Conservation (phyloP, 2,329 filamentous ascomycete species). For the Pseudonectria foliicola region DNA sequence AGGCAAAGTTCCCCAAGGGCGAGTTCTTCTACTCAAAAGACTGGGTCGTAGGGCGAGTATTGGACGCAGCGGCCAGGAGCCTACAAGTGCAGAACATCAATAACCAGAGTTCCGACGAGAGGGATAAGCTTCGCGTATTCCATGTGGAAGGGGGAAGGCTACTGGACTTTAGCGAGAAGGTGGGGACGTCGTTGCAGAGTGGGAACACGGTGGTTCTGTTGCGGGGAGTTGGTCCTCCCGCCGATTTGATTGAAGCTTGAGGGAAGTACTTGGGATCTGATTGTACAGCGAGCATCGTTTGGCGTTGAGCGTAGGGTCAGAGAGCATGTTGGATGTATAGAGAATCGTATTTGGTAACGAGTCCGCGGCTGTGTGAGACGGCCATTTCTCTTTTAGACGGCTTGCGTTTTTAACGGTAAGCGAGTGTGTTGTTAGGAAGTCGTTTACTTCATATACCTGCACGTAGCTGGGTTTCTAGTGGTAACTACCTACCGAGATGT, state of each 20-base stretch:
- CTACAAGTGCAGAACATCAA: constrained; percentile 80
- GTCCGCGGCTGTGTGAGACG: not conserved
- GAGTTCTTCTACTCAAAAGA: constrained; percentile 75
- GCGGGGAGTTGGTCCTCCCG: constrained; percentile 74
- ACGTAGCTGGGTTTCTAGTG: no score
- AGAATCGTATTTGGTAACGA: no score
- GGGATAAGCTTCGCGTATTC: constrained; percentile 77
- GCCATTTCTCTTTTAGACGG: not conserved
- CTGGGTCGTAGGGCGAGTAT: constrained; percentile 80
- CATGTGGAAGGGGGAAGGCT: constrained; percentile 86
- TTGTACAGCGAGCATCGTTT: not conserved
- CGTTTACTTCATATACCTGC: no score
- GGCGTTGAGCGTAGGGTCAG: not conserved
- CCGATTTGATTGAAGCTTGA: constrained; percentile 56
- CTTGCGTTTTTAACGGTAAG: no score
- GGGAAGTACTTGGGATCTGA: not conserved
- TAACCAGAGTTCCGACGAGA: constrained; percentile 67
- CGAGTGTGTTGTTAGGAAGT: no score
- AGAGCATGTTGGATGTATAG: no score
- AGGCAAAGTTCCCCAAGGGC: constrained; percentile 73
- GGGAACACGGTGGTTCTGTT: constrained; percentile 89
- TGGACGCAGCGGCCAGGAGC: constrained; percentile 70
- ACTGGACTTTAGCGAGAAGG: constrained; percentile 80
- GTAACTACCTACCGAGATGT: no score
- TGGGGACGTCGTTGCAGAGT: constrained; percentile 64